A percentile compares a stretch with the other conserved stretches of the same genome.
Evolutionary conservation across 768 basidiomycete species (phyloP).

Genomic region (Dendrothele bispora): DNA sequence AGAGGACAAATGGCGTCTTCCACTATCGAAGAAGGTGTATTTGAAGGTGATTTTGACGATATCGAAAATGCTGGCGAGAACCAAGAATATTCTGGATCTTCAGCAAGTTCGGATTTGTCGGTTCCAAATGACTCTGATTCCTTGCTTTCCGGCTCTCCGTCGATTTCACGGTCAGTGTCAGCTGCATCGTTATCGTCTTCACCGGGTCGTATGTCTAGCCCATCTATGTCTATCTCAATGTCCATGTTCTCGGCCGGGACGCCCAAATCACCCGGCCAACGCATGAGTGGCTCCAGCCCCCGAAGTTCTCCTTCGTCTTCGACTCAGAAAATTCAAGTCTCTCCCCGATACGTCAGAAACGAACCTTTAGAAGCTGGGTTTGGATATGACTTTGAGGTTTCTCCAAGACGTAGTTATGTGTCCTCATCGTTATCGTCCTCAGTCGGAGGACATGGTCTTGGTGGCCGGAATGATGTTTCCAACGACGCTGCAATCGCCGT

Average conservation of each 20-base stretch:
- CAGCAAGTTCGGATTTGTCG: too few species aligned
- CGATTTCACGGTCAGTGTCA: background rate
- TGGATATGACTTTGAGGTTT: conserved; percentile 20
- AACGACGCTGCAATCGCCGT: conserved; percentile 15
- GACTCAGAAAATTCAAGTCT: conserved; percentile 56
- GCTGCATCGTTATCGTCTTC: background rate
- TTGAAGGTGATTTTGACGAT: conserved; percentile 55
- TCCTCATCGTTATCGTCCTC: conserved; percentile 32
- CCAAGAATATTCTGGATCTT: background rate
- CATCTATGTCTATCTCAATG: conserved; percentile 15
- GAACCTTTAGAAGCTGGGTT: conserved; percentile 59
- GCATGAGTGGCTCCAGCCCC: conserved; percentile 21
- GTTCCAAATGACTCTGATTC: too few species aligned
- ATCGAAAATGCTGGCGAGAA: conserved; percentile 11
- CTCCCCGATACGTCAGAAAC: conserved; percentile 43
- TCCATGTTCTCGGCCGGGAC: conserved; percentile 18
- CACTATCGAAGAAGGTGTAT: conserved; percentile 52
- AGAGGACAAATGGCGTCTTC: background rate
- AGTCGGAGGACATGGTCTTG: conserved; percentile 18
- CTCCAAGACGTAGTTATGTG: conserved; percentile 21
- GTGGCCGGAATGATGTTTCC: background rate
- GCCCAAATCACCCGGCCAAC: conserved; percentile 18
- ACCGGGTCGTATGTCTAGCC: background rate
- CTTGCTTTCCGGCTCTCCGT: background rate
- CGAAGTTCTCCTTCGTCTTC: conserved; percentile 31